Evolutionary conservation across 306 rosid genomes (phyloP).

Genomic region (Malus domestica): ASM211411v1 NC_041793.1:21418001-21418500

Average conservation of each 20-base stretch:
- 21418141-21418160: neutral
- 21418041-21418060: neutral
- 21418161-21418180: neutral
- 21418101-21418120: neutral
- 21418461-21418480: neutral
- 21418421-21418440: neutral
- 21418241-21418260: neutral
- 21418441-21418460: neutral
- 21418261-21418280: neutral
- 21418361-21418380: neutral
- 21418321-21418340: neutral
- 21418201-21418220: conserved; percentile 12
- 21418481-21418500: conserved; percentile 4
- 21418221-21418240: neutral
- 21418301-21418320: neutral
- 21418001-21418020: conserved; percentile 21
- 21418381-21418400: neutral
- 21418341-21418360: neutral
- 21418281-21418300: neutral
- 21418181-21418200: neutral
- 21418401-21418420: neutral
- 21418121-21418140: neutral
- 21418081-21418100: conserved; percentile 16
- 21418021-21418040: neutral
- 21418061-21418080: conserved; percentile 13